A percentile compares a stretch with the other conserved stretches of the same genome.
These are phyloP conservation scores for Cutaneotrichosporon cutaneum DNA, from an alignment of 1,284 basidiomycete species.

Conservation along the genomic window DNA sequence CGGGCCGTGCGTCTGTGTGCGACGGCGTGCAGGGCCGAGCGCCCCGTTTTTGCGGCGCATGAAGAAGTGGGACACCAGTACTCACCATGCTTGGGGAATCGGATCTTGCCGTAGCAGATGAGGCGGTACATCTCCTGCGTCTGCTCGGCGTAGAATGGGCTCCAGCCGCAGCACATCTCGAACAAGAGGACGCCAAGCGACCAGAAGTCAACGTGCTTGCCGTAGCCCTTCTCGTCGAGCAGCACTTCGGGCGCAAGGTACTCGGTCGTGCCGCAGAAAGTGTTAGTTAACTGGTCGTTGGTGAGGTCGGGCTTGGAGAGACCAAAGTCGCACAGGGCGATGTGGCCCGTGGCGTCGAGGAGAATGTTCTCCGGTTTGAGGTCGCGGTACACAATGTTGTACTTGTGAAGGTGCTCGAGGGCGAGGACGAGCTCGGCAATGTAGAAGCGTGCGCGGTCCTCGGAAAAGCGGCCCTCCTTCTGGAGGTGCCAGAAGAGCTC, in stretches of 20 bases:
- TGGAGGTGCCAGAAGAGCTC: slow-evolving; percentile 98
- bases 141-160: slow-evolving; percentile 98
- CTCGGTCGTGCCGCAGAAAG: slow-evolving; percentile 95
- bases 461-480: slow-evolving; percentile 86
- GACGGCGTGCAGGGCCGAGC: neutral
- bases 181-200: slow-evolving; percentile 86
- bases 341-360: slow-evolving; percentile 92
- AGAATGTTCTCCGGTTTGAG: slow-evolving; percentile 97
- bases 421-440: slow-evolving; percentile 92
- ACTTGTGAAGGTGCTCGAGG: slow-evolving; percentile 93
- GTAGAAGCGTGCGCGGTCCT: slow-evolving; percentile 92
- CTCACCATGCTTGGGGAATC: slow-evolving; percentile 77
- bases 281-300: slow-evolving; percentile 92
- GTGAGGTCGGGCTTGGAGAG: slow-evolving; percentile 94
- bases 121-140: slow-evolving; percentile 99
- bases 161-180: slow-evolving; percentile 99
- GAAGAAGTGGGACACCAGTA: neutral
- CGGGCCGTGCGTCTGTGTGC: neutral
- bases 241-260: slow-evolving; percentile 98
- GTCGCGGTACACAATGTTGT: slow-evolving; percentile 94
- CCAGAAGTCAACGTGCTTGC: slow-evolving; percentile 99
- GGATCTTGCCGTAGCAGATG: slow-evolving; percentile 93
- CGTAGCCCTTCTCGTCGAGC: slow-evolving; percentile 98
- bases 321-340: slow-evolving; percentile 95
- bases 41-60: neutral